Evolutionary conservation across 345 rosid species (phyloP).

Genomic region (Xanthoceras sorbifolium): DNA sequence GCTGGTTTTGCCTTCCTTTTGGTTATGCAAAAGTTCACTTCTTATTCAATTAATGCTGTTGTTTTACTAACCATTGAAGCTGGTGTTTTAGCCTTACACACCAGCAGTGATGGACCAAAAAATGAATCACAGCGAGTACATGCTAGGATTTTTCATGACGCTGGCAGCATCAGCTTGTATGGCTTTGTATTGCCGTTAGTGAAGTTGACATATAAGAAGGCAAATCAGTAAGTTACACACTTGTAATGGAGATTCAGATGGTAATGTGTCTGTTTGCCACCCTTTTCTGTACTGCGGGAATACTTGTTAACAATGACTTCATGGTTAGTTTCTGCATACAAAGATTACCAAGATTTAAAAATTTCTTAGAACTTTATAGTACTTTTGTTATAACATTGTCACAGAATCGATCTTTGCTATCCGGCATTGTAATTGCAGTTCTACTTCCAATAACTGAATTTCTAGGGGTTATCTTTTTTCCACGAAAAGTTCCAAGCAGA

Average conservation of each 20-base stretch:
- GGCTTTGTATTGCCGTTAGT: slow-evolving; percentile 71
- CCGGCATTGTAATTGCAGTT: slow-evolving; percentile 48
- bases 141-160: slow-evolving; percentile 57
- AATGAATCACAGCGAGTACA: slow-evolving; percentile 49
- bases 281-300: slow-evolving; percentile 55
- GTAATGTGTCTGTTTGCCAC: slow-evolving; percentile 64
- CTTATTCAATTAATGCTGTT: slow-evolving; percentile 61
- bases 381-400: not conserved
- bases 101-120: slow-evolving; percentile 48
- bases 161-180: slow-evolving; percentile 55
- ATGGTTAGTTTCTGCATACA: slow-evolving; percentile 38
- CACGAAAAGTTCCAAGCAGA: slow-evolving; percentile 63
- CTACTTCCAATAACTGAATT: slow-evolving; percentile 61
- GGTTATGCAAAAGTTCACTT: slow-evolving; percentile 67
- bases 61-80: slow-evolving; percentile 64
- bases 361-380: no score
- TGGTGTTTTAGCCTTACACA: slow-evolving; percentile 55
- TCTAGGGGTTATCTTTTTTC: slow-evolving; percentile 62
- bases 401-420: slow-evolving; percentile 41
- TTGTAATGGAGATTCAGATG: slow-evolving; percentile 75
- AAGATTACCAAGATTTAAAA: no score
- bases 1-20: slow-evolving; percentile 65
- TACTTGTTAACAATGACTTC: slow-evolving; percentile 62
- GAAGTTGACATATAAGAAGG: slow-evolving; percentile 59
- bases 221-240: slow-evolving; percentile 59